Evolutionary conservation across 371 early-diverging fungal genomes (phyloP).

Genomic region (Apophysomyces trapeziformis): DNA sequence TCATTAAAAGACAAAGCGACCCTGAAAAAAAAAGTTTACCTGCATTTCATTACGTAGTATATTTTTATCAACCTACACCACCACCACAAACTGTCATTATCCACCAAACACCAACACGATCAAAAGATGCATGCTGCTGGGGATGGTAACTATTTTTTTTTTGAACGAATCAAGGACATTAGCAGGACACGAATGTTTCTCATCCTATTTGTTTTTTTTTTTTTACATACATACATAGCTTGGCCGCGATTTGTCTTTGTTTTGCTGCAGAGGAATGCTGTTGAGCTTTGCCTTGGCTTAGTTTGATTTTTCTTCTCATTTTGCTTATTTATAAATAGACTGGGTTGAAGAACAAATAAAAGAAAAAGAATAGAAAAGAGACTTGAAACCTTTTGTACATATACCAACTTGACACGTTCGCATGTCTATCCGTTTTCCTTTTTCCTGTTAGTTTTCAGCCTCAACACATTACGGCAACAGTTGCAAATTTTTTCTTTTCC

Average conservation of each 20-base stretch:
- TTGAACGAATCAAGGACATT: background rate
- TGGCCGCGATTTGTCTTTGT: slow-evolving; percentile 35
- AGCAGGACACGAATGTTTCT: background rate
- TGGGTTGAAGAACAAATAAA: background rate
- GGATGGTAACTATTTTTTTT: slow-evolving; percentile 36
- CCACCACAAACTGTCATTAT: slow-evolving; percentile 48
- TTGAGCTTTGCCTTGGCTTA: background rate
- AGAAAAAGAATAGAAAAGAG: background rate
- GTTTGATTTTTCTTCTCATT: background rate
- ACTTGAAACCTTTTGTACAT: background rate
- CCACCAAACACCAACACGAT: slow-evolving; percentile 36
- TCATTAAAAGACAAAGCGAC: background rate
- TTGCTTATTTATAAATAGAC: background rate
- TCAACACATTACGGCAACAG: too few species aligned
- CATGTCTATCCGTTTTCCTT: background rate
- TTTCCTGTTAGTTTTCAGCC: too few species aligned
- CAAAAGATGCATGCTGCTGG: slow-evolving; percentile 54
- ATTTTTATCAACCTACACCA: slow-evolving; percentile 43
- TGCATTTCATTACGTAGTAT: slow-evolving; percentile 9
- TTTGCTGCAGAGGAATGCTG: slow-evolving; percentile 32
- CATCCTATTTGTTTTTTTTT: slow-evolving; percentile 9
- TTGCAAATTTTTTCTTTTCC: too few species aligned
- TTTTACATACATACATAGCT: slow-evolving; percentile 13
- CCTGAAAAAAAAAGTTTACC: background rate
- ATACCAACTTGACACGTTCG: background rate